Evolutionary conservation across 2,329 filamentous ascomycete genomes (phyloP), one percentile per base, ranked within the genome.

Genomic region (Apiospora marii): DNA sequence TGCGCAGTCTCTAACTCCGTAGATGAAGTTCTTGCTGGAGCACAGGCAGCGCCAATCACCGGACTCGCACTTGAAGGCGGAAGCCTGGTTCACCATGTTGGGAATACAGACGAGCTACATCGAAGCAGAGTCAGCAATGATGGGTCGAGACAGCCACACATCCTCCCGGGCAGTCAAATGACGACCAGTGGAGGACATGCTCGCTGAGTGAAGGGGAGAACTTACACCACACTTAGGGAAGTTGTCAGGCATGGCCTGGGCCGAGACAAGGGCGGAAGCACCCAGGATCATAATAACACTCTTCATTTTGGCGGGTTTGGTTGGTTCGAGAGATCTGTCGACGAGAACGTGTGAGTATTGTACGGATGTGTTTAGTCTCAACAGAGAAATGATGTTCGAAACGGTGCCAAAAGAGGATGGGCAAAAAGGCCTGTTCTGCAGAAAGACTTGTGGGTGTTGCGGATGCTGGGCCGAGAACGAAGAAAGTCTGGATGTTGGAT

Each of bases 151-250:
- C 19, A 27, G 37, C 3, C 7, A 34, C 5, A 5, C 41, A 34
- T 30, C n/a, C 7, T 24, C 6, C 13, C n/a, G 61, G 13, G 3
- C 14, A 67, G 61, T 43, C 61, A 44, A 41, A n/a, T n/a, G 61
- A 44, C 1, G 22, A 12, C 19, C 34, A 16, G n/a, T 67, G 61
- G 4, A 43, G 13, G 34, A 16, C 24, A 68, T 61, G 53, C 7
- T 37, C 14, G 53, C 6, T n/a, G 16, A 61, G 53, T 37, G 30
- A 16, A 58, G 30, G 53, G 53, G 14, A n/a, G 14, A 34, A 70
- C 68, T 70, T 43, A 70, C 68, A 43, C 68, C 68, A 70, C 68
- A 70, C 68, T 58, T 2, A 14, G 68, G 68, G 34, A 70, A 70
- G 14, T 22, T 34, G 19, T 58, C 30, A 44, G 68, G 68, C 19